These are phyloP conservation scores for Prunus armeniaca DNA, from an alignment of 306 rosid species.

Conservation along the genomic window DNA sequence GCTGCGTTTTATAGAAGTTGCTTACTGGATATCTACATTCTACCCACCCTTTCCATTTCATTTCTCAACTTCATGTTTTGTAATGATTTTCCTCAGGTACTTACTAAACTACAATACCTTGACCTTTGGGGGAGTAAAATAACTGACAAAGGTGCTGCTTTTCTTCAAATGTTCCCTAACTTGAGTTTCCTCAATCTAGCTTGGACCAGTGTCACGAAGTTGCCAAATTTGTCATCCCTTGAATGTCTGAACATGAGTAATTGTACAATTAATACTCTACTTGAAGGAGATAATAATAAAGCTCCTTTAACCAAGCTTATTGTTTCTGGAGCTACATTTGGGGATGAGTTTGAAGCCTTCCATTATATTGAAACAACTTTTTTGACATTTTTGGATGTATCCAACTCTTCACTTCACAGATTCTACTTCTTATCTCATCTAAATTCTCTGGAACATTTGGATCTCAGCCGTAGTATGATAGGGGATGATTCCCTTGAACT, in stretches of 20 bases:
- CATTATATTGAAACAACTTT: slow-evolving; percentile 37
- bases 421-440: slow-evolving; percentile 58
- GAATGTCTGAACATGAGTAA: slow-evolving; percentile 77
- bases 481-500: slow-evolving; percentile 63
- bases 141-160: slow-evolving; percentile 64
- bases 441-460: slow-evolving; percentile 64
- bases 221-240: slow-evolving; percentile 61
- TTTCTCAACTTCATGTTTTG: slow-evolving; percentile 1
- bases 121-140: slow-evolving; percentile 92
- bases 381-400: slow-evolving; percentile 56
- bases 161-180: slow-evolving; percentile 58
- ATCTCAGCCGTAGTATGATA: slow-evolving; percentile 68
- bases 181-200: slow-evolving; percentile 76
- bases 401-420: slow-evolving; percentile 50
- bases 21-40: neutral
- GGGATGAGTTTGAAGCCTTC: slow-evolving; percentile 55
- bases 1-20: neutral
- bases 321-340: slow-evolving; percentile 61
- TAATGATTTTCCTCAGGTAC: slow-evolving; percentile 42
- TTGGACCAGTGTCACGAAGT: slow-evolving; percentile 72
- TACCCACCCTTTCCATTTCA: neutral
- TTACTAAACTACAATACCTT: slow-evolving; percentile 62
- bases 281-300: slow-evolving; percentile 39
- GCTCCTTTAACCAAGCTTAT: slow-evolving; percentile 65
- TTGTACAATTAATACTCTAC: slow-evolving; percentile 65